Evolutionary conservation across 108 stramenopile genomes (phyloP), one percentile per base, ranked within the genome.

Genomic region (Cyclotella baltica): DNA sequence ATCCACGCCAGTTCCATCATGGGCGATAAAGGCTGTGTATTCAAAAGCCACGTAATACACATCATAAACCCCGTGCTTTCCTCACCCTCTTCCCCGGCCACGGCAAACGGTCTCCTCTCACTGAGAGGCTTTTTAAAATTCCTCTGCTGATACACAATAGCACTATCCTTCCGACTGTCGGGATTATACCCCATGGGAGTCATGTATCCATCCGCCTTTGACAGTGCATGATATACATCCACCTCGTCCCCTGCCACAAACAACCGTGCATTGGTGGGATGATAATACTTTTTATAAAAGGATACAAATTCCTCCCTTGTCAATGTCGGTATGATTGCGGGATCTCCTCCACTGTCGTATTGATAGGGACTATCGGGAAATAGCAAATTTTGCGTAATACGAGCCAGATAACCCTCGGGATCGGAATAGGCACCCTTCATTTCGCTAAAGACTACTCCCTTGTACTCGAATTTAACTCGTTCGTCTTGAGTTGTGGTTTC

Each of bases 381-480:
- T 1, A 98, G 82, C 1, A 92, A 75, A 37, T 85, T 71, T 71
- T 97, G 92, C 23, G 89, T 74, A 11, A 88, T 84, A 30, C 93
- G 81, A 51, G 85, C 73, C 59, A 95, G 74, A 23, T 92, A 81
- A 18, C 76, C 84, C 76, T 97, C 93, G 20, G 97, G 95, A 67
- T 90, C 78, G 38, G 89, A 89, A 62, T 97, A 96, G 2, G 92
- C 96, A 2, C 94, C 97, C 70, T 96, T 97, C 93, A 97, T 96
- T 73, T 97, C 92, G 75, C 89, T 94, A 85, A 83, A 97, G 30
- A 97, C 98, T 27, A 96, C 96, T 50, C 98, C 98, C 75, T 93
- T 94, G 85, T 90, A 67, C 69, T 73, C 78, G 20, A 87, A 64
- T 38, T 78, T 66, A 16, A 48, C 71, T 35, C 19, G 59, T 36